Percentiles rank a stretch among this genome's conserved stretches.
Conservation (phyloP, 1,284 basidiomycete species). For the Somion occarium region DNA sequence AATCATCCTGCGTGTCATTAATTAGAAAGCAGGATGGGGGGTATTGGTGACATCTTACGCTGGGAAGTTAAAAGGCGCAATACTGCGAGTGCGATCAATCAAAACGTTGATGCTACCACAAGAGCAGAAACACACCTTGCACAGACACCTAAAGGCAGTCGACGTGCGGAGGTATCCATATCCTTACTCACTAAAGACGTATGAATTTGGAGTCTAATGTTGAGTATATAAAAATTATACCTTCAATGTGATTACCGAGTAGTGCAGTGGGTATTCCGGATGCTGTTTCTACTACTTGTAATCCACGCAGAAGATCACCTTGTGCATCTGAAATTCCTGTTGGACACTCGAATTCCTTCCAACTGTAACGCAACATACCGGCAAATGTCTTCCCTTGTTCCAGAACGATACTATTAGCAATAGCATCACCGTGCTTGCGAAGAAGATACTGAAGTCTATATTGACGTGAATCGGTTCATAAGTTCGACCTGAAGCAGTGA, state of each 20-base stretch:
- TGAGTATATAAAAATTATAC: constrained; percentile 27
- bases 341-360: background rate
- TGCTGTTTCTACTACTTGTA: constrained; percentile 93
- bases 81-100: too few species aligned
- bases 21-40: background rate
- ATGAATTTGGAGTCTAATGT: constrained; percentile 4
- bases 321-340: constrained; percentile 68
- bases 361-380: constrained; percentile 37
- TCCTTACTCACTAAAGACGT: constrained; percentile 74
- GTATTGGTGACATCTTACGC: too few species aligned
- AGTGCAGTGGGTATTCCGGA: constrained; percentile 80
- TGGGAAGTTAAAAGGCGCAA: constrained; percentile 92
- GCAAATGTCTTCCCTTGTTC: constrained; percentile 90
- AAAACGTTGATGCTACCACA: background rate
- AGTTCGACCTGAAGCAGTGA: too few species aligned
- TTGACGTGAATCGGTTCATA: too few species aligned
- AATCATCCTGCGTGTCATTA: constrained; percentile 72
- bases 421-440: constrained; percentile 71
- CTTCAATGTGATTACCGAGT: constrained; percentile 90
- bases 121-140: constrained; percentile 54
- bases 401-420: constrained; percentile 76
- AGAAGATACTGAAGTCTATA: constrained; percentile 80
- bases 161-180: constrained; percentile 92
- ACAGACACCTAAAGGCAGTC: constrained; percentile 76
- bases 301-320: constrained; percentile 89